Conservation (phyloP, 257 asterid species). For the Buddleja alternifolia region DNA sequence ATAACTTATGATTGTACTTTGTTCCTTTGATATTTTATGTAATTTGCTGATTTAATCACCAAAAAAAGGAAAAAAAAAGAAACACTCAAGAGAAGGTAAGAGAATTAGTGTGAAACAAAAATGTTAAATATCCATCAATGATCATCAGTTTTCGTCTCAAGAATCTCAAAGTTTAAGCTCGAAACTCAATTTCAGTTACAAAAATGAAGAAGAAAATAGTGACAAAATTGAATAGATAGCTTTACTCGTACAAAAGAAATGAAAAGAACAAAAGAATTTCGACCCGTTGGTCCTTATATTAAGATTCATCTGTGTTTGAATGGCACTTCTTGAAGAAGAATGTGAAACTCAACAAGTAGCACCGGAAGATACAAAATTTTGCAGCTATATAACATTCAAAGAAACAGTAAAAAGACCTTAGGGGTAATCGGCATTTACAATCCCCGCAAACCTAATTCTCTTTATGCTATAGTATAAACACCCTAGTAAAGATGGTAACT, state of each 20-base stretch:
- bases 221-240: not conserved
- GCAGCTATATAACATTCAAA: slow-evolving; percentile 27
- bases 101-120: too few relatives aligned
- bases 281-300: slow-evolving; percentile 38
- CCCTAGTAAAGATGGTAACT: too few relatives aligned
- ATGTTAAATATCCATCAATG: too few relatives aligned
- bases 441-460: slow-evolving; percentile 24
- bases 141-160: too few relatives aligned
- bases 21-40: too few relatives aligned
- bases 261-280: slow-evolving; percentile 39
- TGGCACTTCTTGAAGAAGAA: slow-evolving; percentile 29
- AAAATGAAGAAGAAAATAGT: too few relatives aligned
- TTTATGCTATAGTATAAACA: not conserved
- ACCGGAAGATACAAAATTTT: not conserved
- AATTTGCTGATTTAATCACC: too few relatives aligned
- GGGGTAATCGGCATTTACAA: slow-evolving; percentile 37
- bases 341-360: slow-evolving; percentile 22
- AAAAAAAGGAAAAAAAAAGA: too few relatives aligned
- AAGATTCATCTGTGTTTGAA: slow-evolving; percentile 5
- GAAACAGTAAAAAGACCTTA: not conserved
- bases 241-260: not conserved
- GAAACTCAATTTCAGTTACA: too few relatives aligned
- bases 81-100: too few relatives aligned
- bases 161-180: too few relatives aligned
- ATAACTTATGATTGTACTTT: too few relatives aligned